Percentiles rank a stretch among this genome's conserved stretches.
These are phyloP conservation scores for Dendrobium huoshanense DNA, from an alignment of 106 monocot genomes.

Conservation along the genomic window DNA sequence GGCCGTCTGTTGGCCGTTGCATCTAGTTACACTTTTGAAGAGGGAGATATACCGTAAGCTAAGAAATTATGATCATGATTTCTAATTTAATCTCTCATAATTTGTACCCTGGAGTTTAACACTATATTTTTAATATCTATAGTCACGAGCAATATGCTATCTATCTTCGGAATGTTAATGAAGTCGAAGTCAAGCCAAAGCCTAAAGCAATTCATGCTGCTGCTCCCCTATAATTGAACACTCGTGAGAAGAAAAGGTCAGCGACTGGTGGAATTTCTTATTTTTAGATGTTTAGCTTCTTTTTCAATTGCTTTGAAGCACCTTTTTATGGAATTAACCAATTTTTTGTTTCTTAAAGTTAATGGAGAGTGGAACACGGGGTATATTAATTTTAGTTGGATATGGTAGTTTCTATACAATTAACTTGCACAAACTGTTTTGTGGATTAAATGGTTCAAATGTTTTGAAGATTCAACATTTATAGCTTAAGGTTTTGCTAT, in stretches of 20 bases:
- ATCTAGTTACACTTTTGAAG: slow-evolving; percentile 95
- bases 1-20: slow-evolving; percentile 80
- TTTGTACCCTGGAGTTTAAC: background rate
- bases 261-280: too few species aligned
- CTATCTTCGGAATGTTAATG: slow-evolving; percentile 73
- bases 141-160: slow-evolving; percentile 87
- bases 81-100: background rate
- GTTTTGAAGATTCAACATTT: too few species aligned
- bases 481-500: too few species aligned
- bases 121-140: background rate
- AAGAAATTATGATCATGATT: background rate
- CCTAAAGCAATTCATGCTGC: slow-evolving; percentile 72
- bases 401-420: too few species aligned
- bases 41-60: slow-evolving; percentile 77
- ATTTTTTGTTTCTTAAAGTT: too few species aligned
- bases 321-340: too few species aligned
- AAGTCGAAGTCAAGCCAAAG: slow-evolving; percentile 95
- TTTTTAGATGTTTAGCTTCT: too few species aligned
- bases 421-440: too few species aligned
- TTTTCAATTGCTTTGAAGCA: too few species aligned
- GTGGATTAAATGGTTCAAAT: too few species aligned
- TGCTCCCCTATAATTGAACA: slow-evolving; percentile 23
- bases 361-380: too few species aligned
- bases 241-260: background rate
- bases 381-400: too few species aligned